Conservation (phyloP, 2,329 filamentous ascomycete genomes). For the Fusarium staphyleae region DNA sequence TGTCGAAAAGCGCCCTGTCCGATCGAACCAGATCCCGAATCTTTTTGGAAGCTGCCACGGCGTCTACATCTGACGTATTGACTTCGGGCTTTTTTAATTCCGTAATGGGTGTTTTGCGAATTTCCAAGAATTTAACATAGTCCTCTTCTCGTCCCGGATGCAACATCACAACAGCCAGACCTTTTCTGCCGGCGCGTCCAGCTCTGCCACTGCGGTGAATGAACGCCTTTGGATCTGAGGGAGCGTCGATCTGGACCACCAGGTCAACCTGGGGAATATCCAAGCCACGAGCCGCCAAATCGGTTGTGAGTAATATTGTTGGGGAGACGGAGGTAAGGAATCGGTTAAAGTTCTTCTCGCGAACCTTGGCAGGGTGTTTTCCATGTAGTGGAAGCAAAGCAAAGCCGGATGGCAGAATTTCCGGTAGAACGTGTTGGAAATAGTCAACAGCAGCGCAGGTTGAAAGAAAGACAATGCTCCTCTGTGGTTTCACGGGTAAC, state of each 20-base stretch:
- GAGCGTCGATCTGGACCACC: constrained; percentile 86
- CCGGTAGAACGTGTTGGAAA: constrained; percentile 80
- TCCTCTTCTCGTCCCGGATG: constrained; percentile 87
- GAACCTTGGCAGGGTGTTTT: constrained; percentile 87
- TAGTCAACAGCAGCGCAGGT: constrained; percentile 97
- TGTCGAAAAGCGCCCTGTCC: constrained; percentile 75
- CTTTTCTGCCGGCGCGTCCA: constrained; percentile 85
- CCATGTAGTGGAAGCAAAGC: constrained; percentile 84
- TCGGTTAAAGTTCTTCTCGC: constrained; percentile 83
- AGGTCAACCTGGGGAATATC: constrained; percentile 93
- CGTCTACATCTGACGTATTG: constrained; percentile 66
- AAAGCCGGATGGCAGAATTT: constrained; percentile 72
- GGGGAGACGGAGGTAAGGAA: constrained; percentile 80
- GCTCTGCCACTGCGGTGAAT: constrained; percentile 92
- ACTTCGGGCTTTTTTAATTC: constrained; percentile 66
- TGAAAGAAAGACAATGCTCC: constrained; percentile 89
- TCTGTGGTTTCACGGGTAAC: constrained; percentile 77
- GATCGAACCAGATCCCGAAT: constrained; percentile 66
- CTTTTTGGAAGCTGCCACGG: constrained; percentile 59
- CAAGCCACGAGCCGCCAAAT: constrained; percentile 87
- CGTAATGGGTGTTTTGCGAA: constrained; percentile 84
- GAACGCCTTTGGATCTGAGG: constrained; percentile 89
- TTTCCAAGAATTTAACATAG: constrained; percentile 84
- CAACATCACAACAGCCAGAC: constrained; percentile 84
- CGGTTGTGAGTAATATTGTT: constrained; percentile 87